Percentiles rank a stretch among this genome's conserved stretches.
phyloP scores from a whole-genome alignment of 768 basidiomycete species.

The Tephrocybe sp. region DNA sequence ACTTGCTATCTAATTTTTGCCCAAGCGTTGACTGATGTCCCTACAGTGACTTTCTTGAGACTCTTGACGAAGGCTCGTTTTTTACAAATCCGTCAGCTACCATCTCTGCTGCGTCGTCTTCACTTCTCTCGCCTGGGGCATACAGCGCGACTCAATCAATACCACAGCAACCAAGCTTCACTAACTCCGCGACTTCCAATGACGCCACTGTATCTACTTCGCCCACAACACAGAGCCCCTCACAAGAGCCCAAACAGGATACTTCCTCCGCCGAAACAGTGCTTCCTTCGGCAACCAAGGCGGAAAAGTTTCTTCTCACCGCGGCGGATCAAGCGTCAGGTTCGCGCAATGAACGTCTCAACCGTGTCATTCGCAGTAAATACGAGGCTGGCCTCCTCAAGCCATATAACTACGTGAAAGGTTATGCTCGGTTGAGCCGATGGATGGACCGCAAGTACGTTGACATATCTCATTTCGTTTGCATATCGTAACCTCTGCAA shows the following conservation, averaged over 20 bases:
- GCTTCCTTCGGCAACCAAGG: conserved; percentile 73
- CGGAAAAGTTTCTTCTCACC: conserved; percentile 87
- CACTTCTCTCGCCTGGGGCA: conserved; percentile 44
- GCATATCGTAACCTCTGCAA: neutral
- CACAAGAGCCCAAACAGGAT: conserved; percentile 17
- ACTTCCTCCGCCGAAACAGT: conserved; percentile 43
- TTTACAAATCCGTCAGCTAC: conserved; percentile 57
- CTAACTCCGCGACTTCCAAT: conserved; percentile 11
- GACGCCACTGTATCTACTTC: conserved; percentile 1
- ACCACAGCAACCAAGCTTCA: conserved; percentile 14
- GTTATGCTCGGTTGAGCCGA: conserved; percentile 84
- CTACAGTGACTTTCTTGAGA: conserved; percentile 82
- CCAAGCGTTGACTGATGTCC: conserved; percentile 1
- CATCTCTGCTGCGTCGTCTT: conserved; percentile 33
- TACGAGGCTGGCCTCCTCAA: conserved; percentile 95
- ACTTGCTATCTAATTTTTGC: conserved; percentile 22
- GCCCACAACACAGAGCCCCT: neutral
- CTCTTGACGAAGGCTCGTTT: conserved; percentile 82
- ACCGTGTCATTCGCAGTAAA: conserved; percentile 91
- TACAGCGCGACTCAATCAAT: conserved; percentile 27
- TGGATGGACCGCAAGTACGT: conserved; percentile 94
- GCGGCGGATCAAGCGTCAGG: conserved; percentile 95
- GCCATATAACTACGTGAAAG: conserved; percentile 96
- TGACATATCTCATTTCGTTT: neutral
- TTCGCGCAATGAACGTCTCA: conserved; percentile 85